Evolutionary conservation across 1,139 yeast species (phyloP).

Genomic region (Kazachstania sp.): DNA sequence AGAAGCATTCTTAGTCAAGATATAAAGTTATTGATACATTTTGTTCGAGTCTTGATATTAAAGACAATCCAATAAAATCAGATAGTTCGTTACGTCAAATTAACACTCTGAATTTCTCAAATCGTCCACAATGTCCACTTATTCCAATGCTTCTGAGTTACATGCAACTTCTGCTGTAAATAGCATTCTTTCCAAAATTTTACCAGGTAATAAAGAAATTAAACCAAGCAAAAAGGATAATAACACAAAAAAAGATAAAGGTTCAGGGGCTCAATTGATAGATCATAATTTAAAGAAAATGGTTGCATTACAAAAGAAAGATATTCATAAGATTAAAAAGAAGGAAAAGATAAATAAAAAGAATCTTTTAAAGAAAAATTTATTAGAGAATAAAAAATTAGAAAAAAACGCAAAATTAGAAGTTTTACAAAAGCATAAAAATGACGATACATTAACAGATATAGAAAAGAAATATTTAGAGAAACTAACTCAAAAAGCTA

Average conservation of each 20-base stretch:
- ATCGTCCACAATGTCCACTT: conserved; percentile 3
- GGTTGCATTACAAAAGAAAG: conserved; percentile 31
- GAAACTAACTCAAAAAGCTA: conserved; percentile 43
- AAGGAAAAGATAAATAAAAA: conserved; percentile 37
- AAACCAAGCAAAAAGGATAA: conserved; percentile 4
- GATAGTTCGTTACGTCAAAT: too few species aligned
- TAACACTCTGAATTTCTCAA: too few species aligned
- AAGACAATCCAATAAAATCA: too few species aligned
- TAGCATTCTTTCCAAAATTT: conserved; percentile 16
- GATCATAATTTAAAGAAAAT: conserved; percentile 32
- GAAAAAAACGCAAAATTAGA: conserved; percentile 45
- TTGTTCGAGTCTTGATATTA: too few species aligned
- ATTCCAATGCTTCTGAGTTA: conserved; percentile 9
- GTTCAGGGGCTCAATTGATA: conserved; percentile 35
- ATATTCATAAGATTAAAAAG: conserved; percentile 32
- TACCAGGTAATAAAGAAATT: conserved; percentile 26
- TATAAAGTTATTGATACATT: too few species aligned
- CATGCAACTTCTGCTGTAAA: conserved; percentile 28
- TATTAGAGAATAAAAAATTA: conserved; percentile 36
- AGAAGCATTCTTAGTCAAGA: too few species aligned
- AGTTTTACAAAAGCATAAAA: conserved; percentile 40
- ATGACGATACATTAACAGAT: conserved; percentile 33
- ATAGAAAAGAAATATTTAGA: conserved; percentile 44
- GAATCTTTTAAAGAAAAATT: conserved; percentile 34
- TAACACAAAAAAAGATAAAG: conserved; percentile 8